These are phyloP conservation scores for Euclidium syriacum DNA, from an alignment of 345 rosid species.

Conservation along the genomic window DNA sequence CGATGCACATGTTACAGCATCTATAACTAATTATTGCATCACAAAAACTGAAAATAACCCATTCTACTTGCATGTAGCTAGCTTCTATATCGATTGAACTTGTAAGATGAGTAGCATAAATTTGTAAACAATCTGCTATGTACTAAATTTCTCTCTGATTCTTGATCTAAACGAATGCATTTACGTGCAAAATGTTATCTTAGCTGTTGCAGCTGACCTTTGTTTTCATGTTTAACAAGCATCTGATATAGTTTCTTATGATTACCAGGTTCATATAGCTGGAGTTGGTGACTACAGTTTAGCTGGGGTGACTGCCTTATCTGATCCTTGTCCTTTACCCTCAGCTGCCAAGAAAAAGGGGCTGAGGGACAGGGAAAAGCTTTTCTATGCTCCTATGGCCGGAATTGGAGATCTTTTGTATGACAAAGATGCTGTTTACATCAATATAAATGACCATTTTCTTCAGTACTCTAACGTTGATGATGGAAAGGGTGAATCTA, in stretches of 20 bases:
- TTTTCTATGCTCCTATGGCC: conserved; percentile 97
- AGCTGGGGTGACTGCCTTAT: conserved; percentile 69
- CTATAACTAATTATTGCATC: neutral
- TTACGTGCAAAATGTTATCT: neutral
- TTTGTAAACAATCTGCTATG: neutral
- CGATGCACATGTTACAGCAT: neutral
- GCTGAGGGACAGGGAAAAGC: conserved; percentile 82
- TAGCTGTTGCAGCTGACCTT: conserved; percentile 12
- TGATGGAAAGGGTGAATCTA: conserved; percentile 42
- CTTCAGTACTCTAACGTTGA: conserved; percentile 84
- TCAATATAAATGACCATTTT: conserved; percentile 80
- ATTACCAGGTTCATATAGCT: conserved; percentile 85
- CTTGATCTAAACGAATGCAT: neutral
- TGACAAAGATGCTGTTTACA: conserved; percentile 98
- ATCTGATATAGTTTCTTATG: conserved; percentile 3
- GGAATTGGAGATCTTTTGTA: conserved; percentile 92
- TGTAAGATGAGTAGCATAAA: neutral
- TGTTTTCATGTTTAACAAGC: conserved; percentile 4
- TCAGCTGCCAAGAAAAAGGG: conserved; percentile 87
- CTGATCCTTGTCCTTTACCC: conserved; percentile 97
- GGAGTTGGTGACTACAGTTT: conserved; percentile 93
- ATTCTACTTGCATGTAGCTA: neutral
- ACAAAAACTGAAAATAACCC: neutral
- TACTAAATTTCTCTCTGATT: neutral
- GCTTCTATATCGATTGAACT: neutral